These are phyloP conservation scores for Fusarium sp. DNA, from an alignment of 2,329 filamentous ascomycete genomes.

Conservation along the genomic window DNA sequence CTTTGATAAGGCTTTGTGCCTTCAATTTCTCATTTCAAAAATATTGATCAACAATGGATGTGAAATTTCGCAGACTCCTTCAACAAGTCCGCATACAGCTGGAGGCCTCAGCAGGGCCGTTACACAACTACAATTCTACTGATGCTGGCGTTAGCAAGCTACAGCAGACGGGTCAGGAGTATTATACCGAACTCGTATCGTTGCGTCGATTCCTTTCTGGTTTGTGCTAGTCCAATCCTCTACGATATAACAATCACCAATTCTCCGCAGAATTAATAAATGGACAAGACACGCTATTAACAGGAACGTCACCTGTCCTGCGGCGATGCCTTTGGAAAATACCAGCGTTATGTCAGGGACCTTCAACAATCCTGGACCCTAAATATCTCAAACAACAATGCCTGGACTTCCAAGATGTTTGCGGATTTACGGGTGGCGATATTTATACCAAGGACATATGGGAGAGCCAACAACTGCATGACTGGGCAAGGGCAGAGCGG, in stretches of 20 bases:
- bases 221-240: not conserved
- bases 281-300: accelerated
- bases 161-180: not conserved
- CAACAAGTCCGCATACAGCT: not conserved
- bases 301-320: accelerated
- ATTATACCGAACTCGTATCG: not conserved
- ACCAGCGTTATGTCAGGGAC: accelerated
- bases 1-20: not conserved
- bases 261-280: accelerated
- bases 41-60: not conserved
- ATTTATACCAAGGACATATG: not conserved
- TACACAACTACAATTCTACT: not conserved
- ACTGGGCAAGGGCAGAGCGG: not conserved
- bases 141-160: not conserved
- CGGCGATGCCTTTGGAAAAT: not conserved
- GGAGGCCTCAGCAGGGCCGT: too few species aligned
- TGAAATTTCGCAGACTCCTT: not conserved
- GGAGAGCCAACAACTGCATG: not conserved
- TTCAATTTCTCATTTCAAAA: not conserved
- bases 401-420: not conserved
- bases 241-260: not conserved
- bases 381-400: accelerated
- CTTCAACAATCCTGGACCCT: not conserved
- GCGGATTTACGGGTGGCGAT: not conserved
- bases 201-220: not conserved